A percentile compares a stretch with the other conserved stretches of the same genome.
These are phyloP conservation scores for Podospora fimiseda DNA, from an alignment of 495 filamentous ascomycete genomes.

Conservation along the genomic window DNA sequence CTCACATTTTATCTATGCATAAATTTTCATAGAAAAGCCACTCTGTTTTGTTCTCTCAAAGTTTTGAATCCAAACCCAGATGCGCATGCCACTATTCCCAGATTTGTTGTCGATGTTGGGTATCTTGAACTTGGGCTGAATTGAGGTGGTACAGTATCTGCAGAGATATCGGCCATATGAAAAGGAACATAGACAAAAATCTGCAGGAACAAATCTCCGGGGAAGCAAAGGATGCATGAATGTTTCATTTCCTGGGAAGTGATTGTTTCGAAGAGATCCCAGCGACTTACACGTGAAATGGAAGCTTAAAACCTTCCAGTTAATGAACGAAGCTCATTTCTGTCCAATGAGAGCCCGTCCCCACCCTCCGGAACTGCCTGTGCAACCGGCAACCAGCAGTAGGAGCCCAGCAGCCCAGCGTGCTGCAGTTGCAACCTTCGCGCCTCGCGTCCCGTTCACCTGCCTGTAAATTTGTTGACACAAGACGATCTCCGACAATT, in stretches of 20 bases:
- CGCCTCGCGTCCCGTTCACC: slow-evolving; percentile 23
- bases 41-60: no score
- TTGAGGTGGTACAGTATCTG: no score
- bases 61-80: no score
- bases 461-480: slow-evolving; percentile 31
- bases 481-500: neutral
- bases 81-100: no score
- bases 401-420: neutral
- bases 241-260: neutral
- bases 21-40: no score
- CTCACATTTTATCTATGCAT: no score
- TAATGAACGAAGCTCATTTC: slow-evolving; percentile 15
- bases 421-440: slow-evolving; percentile 12
- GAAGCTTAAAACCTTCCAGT: slow-evolving; percentile 12
- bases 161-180: neutral
- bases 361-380: slow-evolving; percentile 3
- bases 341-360: slow-evolving; percentile 15
- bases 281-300: slow-evolving; percentile 16
- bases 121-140: no score
- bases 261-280: neutral
- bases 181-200: neutral
- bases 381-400: neutral
- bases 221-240: neutral
- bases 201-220: neutral
- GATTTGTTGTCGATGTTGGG: no score